Percentiles rank a stretch among this genome's conserved stretches.
Evolutionary conservation across 73 alveolate genomes (phyloP).

Genomic region (Stentor coeruleus): DNA sequence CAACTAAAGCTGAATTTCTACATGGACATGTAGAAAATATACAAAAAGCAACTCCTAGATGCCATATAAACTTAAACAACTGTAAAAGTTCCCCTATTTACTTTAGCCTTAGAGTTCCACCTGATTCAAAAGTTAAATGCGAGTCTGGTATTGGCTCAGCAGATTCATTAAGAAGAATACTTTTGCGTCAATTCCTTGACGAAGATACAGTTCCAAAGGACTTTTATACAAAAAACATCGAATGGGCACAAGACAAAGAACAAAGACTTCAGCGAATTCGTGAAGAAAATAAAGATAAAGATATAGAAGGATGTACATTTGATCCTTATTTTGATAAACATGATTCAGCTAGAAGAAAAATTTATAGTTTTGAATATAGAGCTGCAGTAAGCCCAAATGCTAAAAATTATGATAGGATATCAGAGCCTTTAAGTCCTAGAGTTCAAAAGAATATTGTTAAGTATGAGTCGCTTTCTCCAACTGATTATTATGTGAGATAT

Average conservation of each 20-base stretch:
- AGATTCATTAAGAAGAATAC: background rate
- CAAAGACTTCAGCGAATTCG: too few relatives aligned
- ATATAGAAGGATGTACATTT: background rate
- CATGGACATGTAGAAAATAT: background rate
- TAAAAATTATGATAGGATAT: background rate
- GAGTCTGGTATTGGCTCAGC: background rate
- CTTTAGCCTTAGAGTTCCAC: background rate
- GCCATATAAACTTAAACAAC: background rate
- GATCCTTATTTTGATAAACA: background rate
- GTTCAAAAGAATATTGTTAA: background rate
- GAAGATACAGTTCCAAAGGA: background rate
- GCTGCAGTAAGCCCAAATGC: background rate
- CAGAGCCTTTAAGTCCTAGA: background rate
- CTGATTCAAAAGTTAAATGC: background rate
- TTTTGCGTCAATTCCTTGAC: background rate
- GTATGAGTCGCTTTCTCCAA: background rate
- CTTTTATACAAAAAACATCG: background rate
- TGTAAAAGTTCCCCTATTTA: background rate
- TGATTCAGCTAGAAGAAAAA: background rate
- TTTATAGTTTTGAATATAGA: background rate
- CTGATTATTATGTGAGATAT: background rate
- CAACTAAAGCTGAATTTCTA: background rate
- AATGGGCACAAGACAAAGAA: background rate
- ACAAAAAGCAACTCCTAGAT: background rate
- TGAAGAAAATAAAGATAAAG: background rate